phyloP scores from a whole-genome alignment of 1,284 basidiomycete genomes.

The Golubevia sp. region DNA sequence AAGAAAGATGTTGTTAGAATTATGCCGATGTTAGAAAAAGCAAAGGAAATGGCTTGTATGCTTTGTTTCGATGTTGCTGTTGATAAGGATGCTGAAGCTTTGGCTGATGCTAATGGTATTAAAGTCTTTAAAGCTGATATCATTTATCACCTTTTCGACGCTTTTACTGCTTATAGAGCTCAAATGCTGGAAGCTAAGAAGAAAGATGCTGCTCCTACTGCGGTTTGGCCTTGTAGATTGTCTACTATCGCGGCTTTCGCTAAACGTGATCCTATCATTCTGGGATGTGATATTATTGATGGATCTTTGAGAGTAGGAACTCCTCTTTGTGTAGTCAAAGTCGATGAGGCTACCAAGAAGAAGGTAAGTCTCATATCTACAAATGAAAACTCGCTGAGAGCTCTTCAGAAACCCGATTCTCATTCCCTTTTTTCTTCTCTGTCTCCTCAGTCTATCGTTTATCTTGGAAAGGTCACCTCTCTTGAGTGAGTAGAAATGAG shows the following conservation, averaged over 20 bases:
- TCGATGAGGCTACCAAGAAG: slow-evolving; percentile 45
- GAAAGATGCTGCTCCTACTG: slow-evolving; percentile 44
- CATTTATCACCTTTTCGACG: slow-evolving; percentile 60
- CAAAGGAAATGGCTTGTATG: slow-evolving; percentile 55
- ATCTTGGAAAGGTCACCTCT: slow-evolving; percentile 51
- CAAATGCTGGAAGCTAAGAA: slow-evolving; percentile 52
- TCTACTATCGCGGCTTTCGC: slow-evolving; percentile 56
- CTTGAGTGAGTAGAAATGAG: slow-evolving; percentile 31
- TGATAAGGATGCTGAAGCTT: slow-evolving; percentile 56
- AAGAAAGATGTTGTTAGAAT: slow-evolving; percentile 58
- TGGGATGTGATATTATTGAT: slow-evolving; percentile 57
- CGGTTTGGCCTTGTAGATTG: slow-evolving; percentile 58
- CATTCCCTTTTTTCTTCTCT: not conserved
- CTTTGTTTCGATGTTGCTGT: slow-evolving; percentile 59
- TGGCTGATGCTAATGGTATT: slow-evolving; percentile 58
- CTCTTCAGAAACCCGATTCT: not conserved
- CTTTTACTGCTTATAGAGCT: slow-evolving; percentile 52
- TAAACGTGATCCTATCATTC: slow-evolving; percentile 57
- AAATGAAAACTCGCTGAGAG: not conserved
- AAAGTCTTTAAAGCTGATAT: slow-evolving; percentile 57
- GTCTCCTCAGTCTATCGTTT: slow-evolving; percentile 23
- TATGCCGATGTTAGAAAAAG: slow-evolving; percentile 60
- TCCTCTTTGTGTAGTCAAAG: slow-evolving; percentile 52
- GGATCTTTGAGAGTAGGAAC: slow-evolving; percentile 54
- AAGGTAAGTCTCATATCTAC: slow-evolving; percentile 8